Conservation (phyloP, 108 stramenopile genomes). For the Discostella stelligeroides region DNA sequence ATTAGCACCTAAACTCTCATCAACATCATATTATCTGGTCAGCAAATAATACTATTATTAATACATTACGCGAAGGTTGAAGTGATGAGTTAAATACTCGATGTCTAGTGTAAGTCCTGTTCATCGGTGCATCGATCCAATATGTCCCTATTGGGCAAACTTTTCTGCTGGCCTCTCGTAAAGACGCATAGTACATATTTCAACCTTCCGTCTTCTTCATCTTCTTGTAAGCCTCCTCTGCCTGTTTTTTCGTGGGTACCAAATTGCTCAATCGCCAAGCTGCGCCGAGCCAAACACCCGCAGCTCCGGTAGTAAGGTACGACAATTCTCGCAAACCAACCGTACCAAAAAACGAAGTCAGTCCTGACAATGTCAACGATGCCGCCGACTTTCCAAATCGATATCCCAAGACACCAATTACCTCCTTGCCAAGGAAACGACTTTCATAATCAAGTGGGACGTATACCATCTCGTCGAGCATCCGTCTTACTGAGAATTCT, state of each 20-base stretch:
- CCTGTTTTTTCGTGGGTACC: conserved; percentile 77
- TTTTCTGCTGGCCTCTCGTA: no score
- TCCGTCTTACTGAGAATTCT: conserved; percentile 83
- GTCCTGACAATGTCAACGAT: conserved; percentile 38
- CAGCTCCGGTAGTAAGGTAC: conserved; percentile 61
- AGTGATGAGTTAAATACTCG: no score
- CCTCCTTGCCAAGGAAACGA: conserved; percentile 78
- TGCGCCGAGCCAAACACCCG: conserved; percentile 58
- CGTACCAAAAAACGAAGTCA: conserved; percentile 47
- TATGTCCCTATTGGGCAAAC: no score
- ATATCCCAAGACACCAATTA: conserved; percentile 61
- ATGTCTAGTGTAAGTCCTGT: no score
- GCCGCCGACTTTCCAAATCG: conserved; percentile 59
- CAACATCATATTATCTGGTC: no score
- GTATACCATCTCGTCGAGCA: conserved; percentile 87
- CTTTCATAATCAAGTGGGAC: conserved; percentile 86
- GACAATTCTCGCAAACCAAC: conserved; percentile 67
- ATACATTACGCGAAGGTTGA: no score
- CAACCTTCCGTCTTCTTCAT: conserved; percentile 33
- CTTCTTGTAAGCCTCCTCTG: conserved; percentile 55
- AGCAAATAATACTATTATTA: no score
- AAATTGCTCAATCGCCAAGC: conserved; percentile 75
- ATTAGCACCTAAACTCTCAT: no score
- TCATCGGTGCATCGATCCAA: no score
- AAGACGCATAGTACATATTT: background rate